A percentile compares a stretch with the other conserved stretches of the same genome.
Conservation (phyloP, 805 yeast genomes). For the Kodamaea laetipori region DNA sequence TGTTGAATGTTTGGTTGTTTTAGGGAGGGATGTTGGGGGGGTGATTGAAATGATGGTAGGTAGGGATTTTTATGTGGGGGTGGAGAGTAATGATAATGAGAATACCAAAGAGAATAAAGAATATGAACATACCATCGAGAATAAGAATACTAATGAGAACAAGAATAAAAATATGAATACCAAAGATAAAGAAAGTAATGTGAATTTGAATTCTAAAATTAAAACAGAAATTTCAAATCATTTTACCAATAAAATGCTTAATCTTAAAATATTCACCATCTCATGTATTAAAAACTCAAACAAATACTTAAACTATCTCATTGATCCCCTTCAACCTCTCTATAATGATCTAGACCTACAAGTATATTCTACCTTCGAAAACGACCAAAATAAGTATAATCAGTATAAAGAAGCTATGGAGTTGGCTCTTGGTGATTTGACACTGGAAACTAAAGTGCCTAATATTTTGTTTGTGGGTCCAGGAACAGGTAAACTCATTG, state of each 20-base stretch:
- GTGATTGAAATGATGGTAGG: constrained; percentile 6
- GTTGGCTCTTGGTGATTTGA: constrained; percentile 46
- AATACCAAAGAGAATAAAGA: neutral
- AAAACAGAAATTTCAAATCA: neutral
- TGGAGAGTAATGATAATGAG: too few relatives aligned
- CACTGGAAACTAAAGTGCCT: neutral
- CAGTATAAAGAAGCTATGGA: constrained; percentile 66
- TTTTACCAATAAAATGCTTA: neutral
- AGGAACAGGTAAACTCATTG: constrained; percentile 82
- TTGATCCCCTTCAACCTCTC: constrained; percentile 74
- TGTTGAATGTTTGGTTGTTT: neutral
- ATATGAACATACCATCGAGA: too few relatives aligned
- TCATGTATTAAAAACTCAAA: constrained; percentile 1
- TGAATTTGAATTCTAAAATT: too few relatives aligned
- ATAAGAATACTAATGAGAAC: too few relatives aligned
- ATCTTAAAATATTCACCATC: neutral
- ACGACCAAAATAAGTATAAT: constrained; percentile 67
- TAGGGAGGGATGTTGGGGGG: neutral
- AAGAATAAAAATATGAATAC: too few relatives aligned
- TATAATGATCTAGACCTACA: constrained; percentile 54
- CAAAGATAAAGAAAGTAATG: too few relatives aligned
- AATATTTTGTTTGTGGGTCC: constrained; percentile 76
- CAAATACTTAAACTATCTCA: constrained; percentile 16
- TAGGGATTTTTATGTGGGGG: neutral
- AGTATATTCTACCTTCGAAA: constrained; percentile 71